Evolutionary conservation across 75 land plant genomes (phyloP).

Genomic region (Selaginella tamariscina): DNA sequence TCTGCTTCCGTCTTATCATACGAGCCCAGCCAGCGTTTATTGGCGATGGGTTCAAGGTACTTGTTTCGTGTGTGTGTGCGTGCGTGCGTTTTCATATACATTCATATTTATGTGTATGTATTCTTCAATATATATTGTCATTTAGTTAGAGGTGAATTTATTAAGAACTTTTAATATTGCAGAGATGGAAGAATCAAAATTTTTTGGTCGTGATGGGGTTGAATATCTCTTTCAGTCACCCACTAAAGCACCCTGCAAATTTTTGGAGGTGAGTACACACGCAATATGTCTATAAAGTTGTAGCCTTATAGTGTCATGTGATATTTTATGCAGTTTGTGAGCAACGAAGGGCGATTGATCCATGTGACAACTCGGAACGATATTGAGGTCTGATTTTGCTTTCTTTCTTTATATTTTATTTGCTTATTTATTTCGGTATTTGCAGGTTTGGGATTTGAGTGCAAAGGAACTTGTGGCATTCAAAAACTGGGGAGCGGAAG

Average conservation of each 20-base stretch:
- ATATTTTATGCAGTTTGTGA: slow-evolving; percentile 42
- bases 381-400: slow-evolving; percentile 40
- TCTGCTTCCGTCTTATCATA: slow-evolving; percentile 61
- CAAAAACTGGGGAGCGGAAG: slow-evolving; percentile 51
- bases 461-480: slow-evolving; percentile 25
- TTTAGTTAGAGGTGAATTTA: neutral
- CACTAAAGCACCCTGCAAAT: slow-evolving; percentile 43
- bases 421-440: neutral
- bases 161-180: neutral
- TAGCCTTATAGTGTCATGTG: no score
- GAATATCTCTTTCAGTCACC: slow-evolving; percentile 55
- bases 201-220: slow-evolving; percentile 48
- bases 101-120: neutral
- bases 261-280: slow-evolving; percentile 62
- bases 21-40: slow-evolving; percentile 58
- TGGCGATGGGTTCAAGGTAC: slow-evolving; percentile 73
- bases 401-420: neutral
- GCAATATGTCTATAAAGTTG: no score
- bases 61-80: no score
- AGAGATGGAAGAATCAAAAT: slow-evolving; percentile 78
- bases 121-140: neutral
- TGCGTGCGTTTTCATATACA: neutral
- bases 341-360: slow-evolving; percentile 55
- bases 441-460: slow-evolving; percentile 76
- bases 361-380: slow-evolving; percentile 65